phyloP scores from a whole-genome alignment of 2,329 filamentous ascomycete genomes.

The Penicillium vulpinum region DNA sequence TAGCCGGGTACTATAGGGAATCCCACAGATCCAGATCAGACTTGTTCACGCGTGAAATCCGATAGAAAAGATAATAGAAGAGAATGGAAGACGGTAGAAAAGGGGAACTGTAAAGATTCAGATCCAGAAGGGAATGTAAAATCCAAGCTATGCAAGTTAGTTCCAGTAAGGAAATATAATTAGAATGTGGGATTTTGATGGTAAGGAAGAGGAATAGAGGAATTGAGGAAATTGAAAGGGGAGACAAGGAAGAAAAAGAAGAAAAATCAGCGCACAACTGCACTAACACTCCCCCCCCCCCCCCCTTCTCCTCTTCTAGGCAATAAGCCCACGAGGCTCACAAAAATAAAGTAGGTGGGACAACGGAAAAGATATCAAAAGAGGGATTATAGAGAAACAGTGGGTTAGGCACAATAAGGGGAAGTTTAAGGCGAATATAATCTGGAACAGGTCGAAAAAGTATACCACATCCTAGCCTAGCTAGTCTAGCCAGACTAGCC shows the following conservation, averaged over 20 bases:
- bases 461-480: no score
- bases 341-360: background rate
- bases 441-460: no score
- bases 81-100: background rate
- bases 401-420: background rate
- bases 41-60: background rate
- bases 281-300: background rate
- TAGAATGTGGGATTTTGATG: no score
- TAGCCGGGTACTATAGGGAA: background rate
- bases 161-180: no score
- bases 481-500: no score
- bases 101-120: background rate
- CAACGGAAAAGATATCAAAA: background rate
- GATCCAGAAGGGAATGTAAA: background rate
- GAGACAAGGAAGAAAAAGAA: background rate
- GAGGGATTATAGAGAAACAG: background rate
- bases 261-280: background rate
- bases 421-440: no score
- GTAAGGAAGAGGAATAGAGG: background rate
- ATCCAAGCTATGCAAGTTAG: background rate
- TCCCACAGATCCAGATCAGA: background rate
- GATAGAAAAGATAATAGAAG: background rate
- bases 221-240: background rate
- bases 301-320: background rate
- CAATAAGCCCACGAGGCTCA: background rate